These are phyloP conservation scores for Omphalotus guepiniiformis DNA, from an alignment of 768 basidiomycete species.

Conservation along the genomic window DNA sequence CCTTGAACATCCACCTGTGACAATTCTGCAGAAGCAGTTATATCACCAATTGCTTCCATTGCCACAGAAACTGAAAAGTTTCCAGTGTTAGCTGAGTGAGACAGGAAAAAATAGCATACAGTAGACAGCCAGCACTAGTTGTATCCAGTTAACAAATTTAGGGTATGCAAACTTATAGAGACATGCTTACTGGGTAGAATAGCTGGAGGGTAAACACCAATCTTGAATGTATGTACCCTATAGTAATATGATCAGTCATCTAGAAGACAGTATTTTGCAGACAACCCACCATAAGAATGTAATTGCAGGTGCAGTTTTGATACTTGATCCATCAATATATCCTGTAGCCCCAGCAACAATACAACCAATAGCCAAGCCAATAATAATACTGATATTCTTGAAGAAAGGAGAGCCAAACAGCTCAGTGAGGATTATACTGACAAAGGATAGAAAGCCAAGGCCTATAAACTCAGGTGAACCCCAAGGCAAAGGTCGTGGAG, in stretches of 20 bases:
- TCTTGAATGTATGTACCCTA: slow-evolving; percentile 75
- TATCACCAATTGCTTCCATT: slow-evolving; percentile 85
- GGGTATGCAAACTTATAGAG: not conserved
- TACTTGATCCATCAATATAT: slow-evolving; percentile 65
- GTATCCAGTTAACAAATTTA: not conserved
- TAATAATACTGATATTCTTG: slow-evolving; percentile 74
- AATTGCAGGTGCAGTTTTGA: slow-evolving; percentile 66
- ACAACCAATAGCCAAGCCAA: slow-evolving; percentile 72
- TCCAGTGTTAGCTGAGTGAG: not conserved
- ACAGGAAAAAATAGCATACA: slow-evolving; percentile 11
- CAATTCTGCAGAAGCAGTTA: slow-evolving; percentile 79
- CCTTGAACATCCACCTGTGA: slow-evolving; percentile 73
- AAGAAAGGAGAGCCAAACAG: slow-evolving; percentile 83
- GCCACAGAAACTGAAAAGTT: slow-evolving; percentile 52
- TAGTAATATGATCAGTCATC: not conserved
- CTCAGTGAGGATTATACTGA: slow-evolving; percentile 31
- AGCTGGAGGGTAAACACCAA: slow-evolving; percentile 71
- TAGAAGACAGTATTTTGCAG: not conserved
- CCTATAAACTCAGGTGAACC: slow-evolving; percentile 83
- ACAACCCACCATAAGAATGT: slow-evolving; percentile 68
- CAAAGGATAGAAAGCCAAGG: slow-evolving; percentile 71
- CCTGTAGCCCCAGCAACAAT: slow-evolving; percentile 79
- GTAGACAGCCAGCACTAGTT: slow-evolving; percentile 31
- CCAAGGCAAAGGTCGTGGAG: slow-evolving; percentile 74
- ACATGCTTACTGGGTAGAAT: slow-evolving; percentile 30